Base-by-base conservation (phyloP, 2,329 filamentous ascomycete genomes). In the Periconia sp. region DNA sequence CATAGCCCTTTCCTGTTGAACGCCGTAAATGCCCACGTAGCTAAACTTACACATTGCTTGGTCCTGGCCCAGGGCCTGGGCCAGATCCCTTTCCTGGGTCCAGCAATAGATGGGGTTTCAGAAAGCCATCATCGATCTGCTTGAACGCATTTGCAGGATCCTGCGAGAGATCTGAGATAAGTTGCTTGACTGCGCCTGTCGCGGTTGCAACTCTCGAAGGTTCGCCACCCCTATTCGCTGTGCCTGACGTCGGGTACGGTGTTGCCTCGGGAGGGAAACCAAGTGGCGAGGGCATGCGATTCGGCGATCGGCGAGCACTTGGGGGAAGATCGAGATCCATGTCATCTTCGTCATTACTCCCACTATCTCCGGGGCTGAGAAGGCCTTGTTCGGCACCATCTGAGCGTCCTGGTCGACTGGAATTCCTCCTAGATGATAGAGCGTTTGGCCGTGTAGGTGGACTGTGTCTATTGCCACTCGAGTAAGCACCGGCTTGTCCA, bases 121-220 rank as follows among this genome's bases (percentile, higher is more conserved):
- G 92, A 68, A 91, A 96, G 48, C 92, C 90, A 70, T 99, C 94
- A 68, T 99, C 94, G 47, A 99, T 76, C 72, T 96, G 92, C 56
- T 85, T 86, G 70, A 99, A 95, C 73, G 95, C 83, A 32, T 88
- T 90, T 8, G 89, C 88, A 31, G 95, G 91, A 67, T 99, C 94
- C 36, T 95, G 90, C 1, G 87, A 82, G 12, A 87, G 80, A 1
- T 84, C 83, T 18, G 81, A 88, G 56, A 95, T 84, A 7, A 99
- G 76, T 63, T 92, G 88, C 43, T 85, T 84, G 45, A 96, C 84
- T 0, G 91, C 88, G 21, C 84, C 87, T 15, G 84, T 81, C 9
- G 89, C 89, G 19, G 83, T 88, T n/a, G 90, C 58, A n/a, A 73
- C 52, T 50, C 66, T 54, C 5, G 54, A 58, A 12, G 47, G 40